Percentiles rank a stretch among this genome's conserved stretches.
These are phyloP conservation scores for Diaporthe citrichinensis DNA, from an alignment of 2,329 filamentous ascomycete species.

Conservation along the genomic window DNA sequence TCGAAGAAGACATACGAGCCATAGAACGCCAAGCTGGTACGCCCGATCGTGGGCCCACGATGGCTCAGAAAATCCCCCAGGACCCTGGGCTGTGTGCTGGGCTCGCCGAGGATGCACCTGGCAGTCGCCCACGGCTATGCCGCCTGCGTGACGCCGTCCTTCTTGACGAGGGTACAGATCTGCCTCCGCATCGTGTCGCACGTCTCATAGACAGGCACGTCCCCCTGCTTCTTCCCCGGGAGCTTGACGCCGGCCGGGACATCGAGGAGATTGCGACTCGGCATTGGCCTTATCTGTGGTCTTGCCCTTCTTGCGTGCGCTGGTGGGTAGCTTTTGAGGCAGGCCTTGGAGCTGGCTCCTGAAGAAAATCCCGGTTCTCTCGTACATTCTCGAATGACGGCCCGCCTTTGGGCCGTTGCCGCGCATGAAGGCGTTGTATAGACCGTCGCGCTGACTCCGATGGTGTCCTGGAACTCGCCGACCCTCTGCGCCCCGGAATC, in stretches of 20 bases:
- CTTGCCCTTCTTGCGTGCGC: background rate
- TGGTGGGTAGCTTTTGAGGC: conserved; percentile 51
- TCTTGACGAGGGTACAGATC: conserved; percentile 65
- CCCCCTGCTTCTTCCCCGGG: conserved; percentile 57
- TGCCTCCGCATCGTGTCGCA: conserved; percentile 71
- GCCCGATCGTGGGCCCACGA: conserved; percentile 62
- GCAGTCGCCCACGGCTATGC: conserved; percentile 61
- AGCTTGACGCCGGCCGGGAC: conserved; percentile 54
- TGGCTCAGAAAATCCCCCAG: conserved; percentile 64
- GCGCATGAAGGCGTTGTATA: conserved; percentile 63
- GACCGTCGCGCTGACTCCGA: conserved; percentile 55
- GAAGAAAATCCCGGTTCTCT: conserved; percentile 60
- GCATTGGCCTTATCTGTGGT: background rate
- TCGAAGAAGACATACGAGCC: conserved; percentile 72
- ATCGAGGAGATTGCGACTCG: conserved; percentile 40
- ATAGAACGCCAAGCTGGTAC: conserved; percentile 64
- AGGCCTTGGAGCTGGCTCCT: conserved; percentile 64
- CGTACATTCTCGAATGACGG: conserved; percentile 51
- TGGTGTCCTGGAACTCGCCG: conserved; percentile 62
- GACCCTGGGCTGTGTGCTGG: conserved; percentile 52
- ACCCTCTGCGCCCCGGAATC: conserved; percentile 65
- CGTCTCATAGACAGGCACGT: conserved; percentile 66
- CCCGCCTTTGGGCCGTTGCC: conserved; percentile 58
- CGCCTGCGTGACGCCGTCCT: conserved; percentile 63
- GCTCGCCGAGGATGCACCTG: conserved; percentile 55